phyloP scores from a whole-genome alignment of 768 basidiomycete species.

The Hypholoma sublateritium region DNA sequence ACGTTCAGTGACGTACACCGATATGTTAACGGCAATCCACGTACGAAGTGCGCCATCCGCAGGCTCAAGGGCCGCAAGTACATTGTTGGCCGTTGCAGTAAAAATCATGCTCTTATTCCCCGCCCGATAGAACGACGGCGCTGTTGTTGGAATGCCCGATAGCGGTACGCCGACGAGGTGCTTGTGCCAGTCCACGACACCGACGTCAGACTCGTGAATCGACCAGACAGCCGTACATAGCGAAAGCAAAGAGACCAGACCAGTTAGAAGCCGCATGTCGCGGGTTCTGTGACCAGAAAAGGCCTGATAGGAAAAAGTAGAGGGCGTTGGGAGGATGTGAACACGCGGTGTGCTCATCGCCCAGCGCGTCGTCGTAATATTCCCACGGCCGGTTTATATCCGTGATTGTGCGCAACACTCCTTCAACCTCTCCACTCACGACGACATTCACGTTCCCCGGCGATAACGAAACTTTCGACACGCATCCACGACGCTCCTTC shows the following conservation, averaged over 20 bases:
- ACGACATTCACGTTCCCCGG: neutral
- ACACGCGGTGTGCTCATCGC: neutral
- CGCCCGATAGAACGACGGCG: constrained; percentile 59
- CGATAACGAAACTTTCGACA: neutral
- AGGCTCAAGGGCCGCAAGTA: constrained; percentile 71
- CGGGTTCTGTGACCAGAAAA: constrained; percentile 1
- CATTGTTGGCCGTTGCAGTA: constrained; percentile 70
- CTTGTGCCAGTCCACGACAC: constrained; percentile 88
- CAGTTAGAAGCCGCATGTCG: constrained; percentile 29
- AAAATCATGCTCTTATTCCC: constrained; percentile 50
- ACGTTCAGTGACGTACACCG: constrained; percentile 7
- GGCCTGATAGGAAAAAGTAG: neutral
- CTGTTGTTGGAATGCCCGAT: constrained; percentile 42
- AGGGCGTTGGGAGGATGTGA: neutral
- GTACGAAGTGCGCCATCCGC: constrained; percentile 72
- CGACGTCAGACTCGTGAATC: constrained; percentile 73
- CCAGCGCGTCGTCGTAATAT: constrained; percentile 5
- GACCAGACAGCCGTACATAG: constrained; percentile 34
- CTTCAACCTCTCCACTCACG: neutral
- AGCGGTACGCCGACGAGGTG: constrained; percentile 73
- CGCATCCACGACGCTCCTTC: neutral
- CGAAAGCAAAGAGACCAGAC: constrained; percentile 18
- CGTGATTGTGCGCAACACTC: constrained; percentile 2
- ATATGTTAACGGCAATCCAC: constrained; percentile 18
- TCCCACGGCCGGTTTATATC: constrained; percentile 12